These are phyloP conservation scores for Mucor sp. DNA, from an alignment of 371 early-diverging fungal species.

Conservation along the genomic window DNA sequence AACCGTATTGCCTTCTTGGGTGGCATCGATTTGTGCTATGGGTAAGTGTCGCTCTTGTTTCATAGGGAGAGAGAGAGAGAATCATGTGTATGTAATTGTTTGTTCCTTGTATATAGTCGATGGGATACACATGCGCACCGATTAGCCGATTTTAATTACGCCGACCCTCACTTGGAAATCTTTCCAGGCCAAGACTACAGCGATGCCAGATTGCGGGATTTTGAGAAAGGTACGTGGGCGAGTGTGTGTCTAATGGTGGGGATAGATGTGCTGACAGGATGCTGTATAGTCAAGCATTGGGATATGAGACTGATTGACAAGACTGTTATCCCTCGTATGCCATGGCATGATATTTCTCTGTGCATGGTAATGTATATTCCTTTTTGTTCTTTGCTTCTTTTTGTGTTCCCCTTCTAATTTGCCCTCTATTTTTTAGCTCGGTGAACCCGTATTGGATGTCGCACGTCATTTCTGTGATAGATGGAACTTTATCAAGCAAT, in stretches of 20 bases:
- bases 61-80: neutral
- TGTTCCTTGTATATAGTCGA: conserved; percentile 57
- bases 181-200: conserved; percentile 84
- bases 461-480: conserved; percentile 90
- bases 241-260: neutral
- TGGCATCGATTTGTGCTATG: conserved; percentile 82
- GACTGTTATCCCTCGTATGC: conserved; percentile 79
- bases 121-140: conserved; percentile 71
- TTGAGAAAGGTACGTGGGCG: conserved; percentile 60
- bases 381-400: neutral
- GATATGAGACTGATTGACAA: conserved; percentile 66
- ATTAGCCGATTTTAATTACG: conserved; percentile 51
- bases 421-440: conserved; percentile 35
- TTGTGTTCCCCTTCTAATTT: neutral
- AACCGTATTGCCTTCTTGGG: conserved; percentile 77
- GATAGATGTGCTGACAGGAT: too few relatives aligned
- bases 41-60: conserved; percentile 27
- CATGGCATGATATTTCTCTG: conserved; percentile 94
- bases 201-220: conserved; percentile 90
- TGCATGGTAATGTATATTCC: conserved; percentile 53
- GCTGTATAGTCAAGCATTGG: conserved; percentile 55
- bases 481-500: conserved; percentile 87
- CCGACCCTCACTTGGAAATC: conserved; percentile 34
- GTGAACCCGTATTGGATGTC: conserved; percentile 81
- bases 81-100: neutral